These are phyloP conservation scores for Solanum aculeatissimum DNA, from an alignment of 305 asterid species.

Conservation along the genomic window DNA sequence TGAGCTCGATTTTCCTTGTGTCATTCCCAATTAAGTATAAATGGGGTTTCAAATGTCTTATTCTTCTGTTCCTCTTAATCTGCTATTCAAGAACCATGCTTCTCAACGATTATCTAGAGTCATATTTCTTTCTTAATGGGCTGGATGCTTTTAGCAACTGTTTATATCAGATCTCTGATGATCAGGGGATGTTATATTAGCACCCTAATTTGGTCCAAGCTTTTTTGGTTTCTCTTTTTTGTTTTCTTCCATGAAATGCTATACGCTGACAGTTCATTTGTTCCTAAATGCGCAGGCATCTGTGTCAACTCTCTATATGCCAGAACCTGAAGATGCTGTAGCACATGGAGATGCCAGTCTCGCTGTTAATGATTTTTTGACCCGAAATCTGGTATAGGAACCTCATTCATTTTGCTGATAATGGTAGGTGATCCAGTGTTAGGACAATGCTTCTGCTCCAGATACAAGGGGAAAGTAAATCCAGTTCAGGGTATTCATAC, in stretches of 20 bases:
- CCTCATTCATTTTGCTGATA: not conserved
- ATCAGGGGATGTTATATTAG: not conserved
- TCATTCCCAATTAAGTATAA: not conserved
- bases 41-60: not conserved
- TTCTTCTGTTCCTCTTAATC: not conserved
- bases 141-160: not conserved
- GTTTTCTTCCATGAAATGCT: not conserved
- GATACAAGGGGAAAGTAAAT: not conserved
- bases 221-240: not conserved
- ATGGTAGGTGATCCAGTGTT: not conserved
- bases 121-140: not conserved
- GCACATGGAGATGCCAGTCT: conserved; percentile 94
- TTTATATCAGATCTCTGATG: not conserved
- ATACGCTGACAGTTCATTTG: not conserved
- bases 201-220: not conserved
- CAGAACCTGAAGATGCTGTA: conserved; percentile 97
- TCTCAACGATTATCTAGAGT: not conserved
- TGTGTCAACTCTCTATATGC: conserved; percentile 64
- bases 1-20: not conserved
- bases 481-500: not conserved
- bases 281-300: conserved; percentile 46
- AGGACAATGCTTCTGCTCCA: not conserved
- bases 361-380: conserved; percentile 78
- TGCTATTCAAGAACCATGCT: not conserved
- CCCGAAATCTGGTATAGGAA: conserved; percentile 39